phyloP scores from a whole-genome alignment of 1,284 basidiomycete genomes.

The Serendipita sp. region DNA sequence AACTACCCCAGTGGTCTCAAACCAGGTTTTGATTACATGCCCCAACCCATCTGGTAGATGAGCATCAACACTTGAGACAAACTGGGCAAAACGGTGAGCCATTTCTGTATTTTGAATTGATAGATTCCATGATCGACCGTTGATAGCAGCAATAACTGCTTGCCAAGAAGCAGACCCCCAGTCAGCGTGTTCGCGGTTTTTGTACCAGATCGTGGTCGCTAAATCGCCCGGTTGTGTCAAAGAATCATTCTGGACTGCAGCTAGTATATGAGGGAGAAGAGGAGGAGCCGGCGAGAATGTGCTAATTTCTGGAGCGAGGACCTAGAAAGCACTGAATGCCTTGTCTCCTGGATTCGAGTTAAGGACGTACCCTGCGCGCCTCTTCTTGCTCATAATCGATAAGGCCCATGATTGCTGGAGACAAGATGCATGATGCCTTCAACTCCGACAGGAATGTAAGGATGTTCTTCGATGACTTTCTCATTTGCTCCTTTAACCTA shows the following conservation, averaged over 20 bases:
- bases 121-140: constrained; percentile 48
- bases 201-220: constrained; percentile 47
- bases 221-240: constrained; percentile 13
- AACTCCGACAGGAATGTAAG: constrained; percentile 47
- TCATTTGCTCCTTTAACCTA: constrained; percentile 42
- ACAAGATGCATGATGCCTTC: constrained; percentile 42
- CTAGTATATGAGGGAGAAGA: not conserved
- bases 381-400: constrained; percentile 42
- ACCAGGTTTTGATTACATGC: constrained; percentile 51
- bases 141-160: constrained; percentile 40
- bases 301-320: constrained; percentile 43
- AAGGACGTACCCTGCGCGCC: constrained; percentile 40
- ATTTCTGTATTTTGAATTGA: constrained; percentile 33
- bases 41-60: constrained; percentile 59
- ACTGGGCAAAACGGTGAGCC: constrained; percentile 42
- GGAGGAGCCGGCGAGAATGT: constrained; percentile 34
- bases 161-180: constrained; percentile 74
- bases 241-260: constrained; percentile 8
- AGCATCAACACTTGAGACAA: constrained; percentile 57
- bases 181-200: constrained; percentile 50
- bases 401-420: constrained; percentile 37
- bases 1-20: constrained; percentile 44
- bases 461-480: constrained; percentile 18
- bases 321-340: constrained; percentile 15
- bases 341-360: not conserved